Evolutionary conservation across 176 grass and related monocot species (phyloP), one percentile per base, ranked within the genome.

Genomic region (Bothriochloa decipiens): DNA sequence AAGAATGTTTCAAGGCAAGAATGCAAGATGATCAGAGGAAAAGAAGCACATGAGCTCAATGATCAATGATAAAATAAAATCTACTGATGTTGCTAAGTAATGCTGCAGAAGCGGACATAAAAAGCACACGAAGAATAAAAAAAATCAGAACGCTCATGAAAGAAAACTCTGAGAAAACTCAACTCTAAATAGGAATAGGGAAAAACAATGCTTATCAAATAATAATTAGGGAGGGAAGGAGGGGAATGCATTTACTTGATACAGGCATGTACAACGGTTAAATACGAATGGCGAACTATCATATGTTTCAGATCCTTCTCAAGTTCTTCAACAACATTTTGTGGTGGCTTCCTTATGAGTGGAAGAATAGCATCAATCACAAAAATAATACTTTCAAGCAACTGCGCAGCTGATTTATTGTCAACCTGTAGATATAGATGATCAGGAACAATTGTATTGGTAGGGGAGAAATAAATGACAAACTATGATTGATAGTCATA

Each of bases 281-380:
- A 87, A 89, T 96, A 99, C 40, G 93, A 92, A 72, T 99, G 93
- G 1, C 97, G 93, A 89, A 95, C 82, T 65, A 99, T 96, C 97
- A 99, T 99, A 62, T 99, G 91, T 80, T 94, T 99, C 85, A 99
- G 89, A 50, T 99, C 97, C 73, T 94, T 93, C 81, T 99, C 97
- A 79, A 99, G 97, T 83, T 99, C 97, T 79, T 88, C 82, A 20
- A 99, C 91, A 79, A 99, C 89, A 81, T 71, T 94, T 74, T 92
- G 97, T 61, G 90, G 88, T 74, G 93, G 93, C 86, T 94, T 99
- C 71, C 91, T 80, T 75, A 99, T 86, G 81, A 99, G 90, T 72
- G 97, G 93, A 50, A 99, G 90, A 86, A 99, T 88, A 90, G 93
- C 85, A 89, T 99, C 94, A 62, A 99, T 92, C 78, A 99, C 91